Conservation (phyloP, 805 yeast genomes). For the Yarrowia divulgata region DNA sequence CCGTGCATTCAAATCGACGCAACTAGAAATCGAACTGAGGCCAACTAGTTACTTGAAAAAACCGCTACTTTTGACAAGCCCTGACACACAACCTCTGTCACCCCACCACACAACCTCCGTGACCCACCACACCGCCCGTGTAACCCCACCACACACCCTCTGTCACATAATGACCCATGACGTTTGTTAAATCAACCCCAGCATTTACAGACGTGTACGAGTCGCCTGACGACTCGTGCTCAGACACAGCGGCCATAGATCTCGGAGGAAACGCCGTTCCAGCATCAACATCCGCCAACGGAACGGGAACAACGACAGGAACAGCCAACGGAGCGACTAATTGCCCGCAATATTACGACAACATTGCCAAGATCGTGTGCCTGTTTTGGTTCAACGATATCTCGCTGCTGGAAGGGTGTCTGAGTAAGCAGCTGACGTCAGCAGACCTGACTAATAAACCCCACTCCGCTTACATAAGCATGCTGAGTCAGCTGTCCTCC, state of each 20-base stretch:
- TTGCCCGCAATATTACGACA: slow-evolving; percentile 42
- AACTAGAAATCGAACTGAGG: neutral
- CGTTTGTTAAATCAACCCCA: slow-evolving; percentile 28
- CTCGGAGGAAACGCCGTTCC: slow-evolving; percentile 19
- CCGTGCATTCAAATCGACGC: neutral
- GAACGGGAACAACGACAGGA: slow-evolving; percentile 32
- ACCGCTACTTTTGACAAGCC: no score
- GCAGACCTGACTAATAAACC: no score
- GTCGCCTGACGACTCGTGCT: slow-evolving; percentile 12
- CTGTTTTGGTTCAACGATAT: slow-evolving; percentile 48
- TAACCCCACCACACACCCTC: neutral
- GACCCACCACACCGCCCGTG: neutral
- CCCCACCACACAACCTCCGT: no score
- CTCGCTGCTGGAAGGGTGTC: slow-evolving; percentile 34
- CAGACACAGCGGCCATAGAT: slow-evolving; percentile 30
- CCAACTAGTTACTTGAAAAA: neutral
- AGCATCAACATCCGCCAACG: neutral
- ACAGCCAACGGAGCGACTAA: slow-evolving; percentile 33
- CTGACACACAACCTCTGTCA: no score
- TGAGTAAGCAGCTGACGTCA: neutral
- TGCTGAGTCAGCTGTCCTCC: slow-evolving; percentile 24
- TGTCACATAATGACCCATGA: slow-evolving; percentile 21
- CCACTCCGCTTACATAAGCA: neutral
- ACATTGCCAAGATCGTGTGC: slow-evolving; percentile 48
- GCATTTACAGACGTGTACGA: slow-evolving; percentile 8